These are phyloP conservation scores for Cordyceps javanica DNA, from an alignment of 2,329 filamentous ascomycete species.

Conservation along the genomic window DNA sequence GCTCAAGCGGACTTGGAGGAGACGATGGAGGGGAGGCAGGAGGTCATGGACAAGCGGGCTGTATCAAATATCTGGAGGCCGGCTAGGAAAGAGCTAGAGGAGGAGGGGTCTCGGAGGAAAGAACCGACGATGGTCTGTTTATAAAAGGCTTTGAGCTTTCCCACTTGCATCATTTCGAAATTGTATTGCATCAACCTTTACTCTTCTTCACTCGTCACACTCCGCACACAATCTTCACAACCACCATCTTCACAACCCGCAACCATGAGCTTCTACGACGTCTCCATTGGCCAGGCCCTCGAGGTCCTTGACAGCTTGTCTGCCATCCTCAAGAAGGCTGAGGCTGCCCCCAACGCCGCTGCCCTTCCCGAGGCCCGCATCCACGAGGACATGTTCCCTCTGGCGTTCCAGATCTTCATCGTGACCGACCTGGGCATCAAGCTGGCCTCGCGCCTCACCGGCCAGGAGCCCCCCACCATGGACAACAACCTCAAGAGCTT, in stretches of 20 bases:
- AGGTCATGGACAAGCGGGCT: neutral
- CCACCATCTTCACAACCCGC: neutral
- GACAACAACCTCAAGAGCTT: slow-evolving; percentile 25
- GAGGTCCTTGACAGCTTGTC: slow-evolving; percentile 27
- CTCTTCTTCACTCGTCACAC: neutral
- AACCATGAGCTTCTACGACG: slow-evolving; percentile 37
- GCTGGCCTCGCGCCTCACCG: slow-evolving; percentile 28
- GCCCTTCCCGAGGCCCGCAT: slow-evolving; percentile 28
- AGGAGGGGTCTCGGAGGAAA: neutral
- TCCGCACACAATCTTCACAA: neutral
- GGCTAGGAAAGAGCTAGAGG: neutral
- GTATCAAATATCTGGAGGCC: neutral
- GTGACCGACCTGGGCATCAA: slow-evolving; percentile 25
- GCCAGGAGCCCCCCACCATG: slow-evolving; percentile 21
- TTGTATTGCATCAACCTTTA: neutral
- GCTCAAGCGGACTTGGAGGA: neutral
- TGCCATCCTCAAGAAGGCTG: slow-evolving; percentile 31
- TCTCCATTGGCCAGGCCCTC: slow-evolving; percentile 26
- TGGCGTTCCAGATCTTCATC: slow-evolving; percentile 35
- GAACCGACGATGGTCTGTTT: neutral
- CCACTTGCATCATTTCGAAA: neutral
- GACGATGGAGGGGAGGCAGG: neutral
- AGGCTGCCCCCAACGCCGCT: slow-evolving; percentile 25
- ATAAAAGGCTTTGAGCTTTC: slow-evolving; percentile 5
- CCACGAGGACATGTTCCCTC: slow-evolving; percentile 36